Percentiles rank a stretch among this genome's conserved stretches.
These are phyloP conservation scores for Choiromyces venosus DNA, from an alignment of 495 filamentous ascomycete genomes.

Conservation along the genomic window DNA sequence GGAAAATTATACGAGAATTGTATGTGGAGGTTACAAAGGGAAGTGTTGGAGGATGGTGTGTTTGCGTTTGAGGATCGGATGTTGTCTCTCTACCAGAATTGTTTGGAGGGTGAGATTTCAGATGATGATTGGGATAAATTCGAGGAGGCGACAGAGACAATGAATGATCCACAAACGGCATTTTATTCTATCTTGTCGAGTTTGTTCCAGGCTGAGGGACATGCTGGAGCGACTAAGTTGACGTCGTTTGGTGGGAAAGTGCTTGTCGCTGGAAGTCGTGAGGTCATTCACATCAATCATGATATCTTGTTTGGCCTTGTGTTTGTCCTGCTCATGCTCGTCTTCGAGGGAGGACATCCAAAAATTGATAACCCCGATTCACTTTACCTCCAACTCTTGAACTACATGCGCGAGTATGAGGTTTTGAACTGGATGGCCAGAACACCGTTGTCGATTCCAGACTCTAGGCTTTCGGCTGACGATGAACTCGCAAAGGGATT, in stretches of 20 bases:
- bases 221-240: slow-evolving; percentile 40
- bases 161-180: slow-evolving; percentile 29
- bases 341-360: slow-evolving; percentile 18
- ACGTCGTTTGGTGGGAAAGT: slow-evolving; percentile 67
- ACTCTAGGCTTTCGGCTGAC: slow-evolving; percentile 24
- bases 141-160: slow-evolving; percentile 30
- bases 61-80: slow-evolving; percentile 35
- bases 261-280: slow-evolving; percentile 68
- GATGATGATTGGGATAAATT: slow-evolving; percentile 35
- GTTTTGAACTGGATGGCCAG: slow-evolving; percentile 75
- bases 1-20: slow-evolving; percentile 37
- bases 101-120: slow-evolving; percentile 33
- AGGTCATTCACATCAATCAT: slow-evolving; percentile 63
- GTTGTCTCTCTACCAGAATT: slow-evolving; percentile 35
- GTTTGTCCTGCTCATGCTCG: slow-evolving; percentile 66
- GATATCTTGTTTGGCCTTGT: slow-evolving; percentile 73
- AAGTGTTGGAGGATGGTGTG: slow-evolving; percentile 37
- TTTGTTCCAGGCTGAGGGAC: slow-evolving; percentile 27
- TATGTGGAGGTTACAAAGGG: slow-evolving; percentile 28
- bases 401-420: slow-evolving; percentile 64
- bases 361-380: slow-evolving; percentile 51
- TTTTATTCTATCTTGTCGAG: slow-evolving; percentile 32
- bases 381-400: slow-evolving; percentile 62
- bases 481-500: slow-evolving; percentile 36
- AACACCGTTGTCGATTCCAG: slow-evolving; percentile 46